phyloP scores from a whole-genome alignment of 495 filamentous ascomycete genomes.

The Lophiostoma macrostomum region DNA sequence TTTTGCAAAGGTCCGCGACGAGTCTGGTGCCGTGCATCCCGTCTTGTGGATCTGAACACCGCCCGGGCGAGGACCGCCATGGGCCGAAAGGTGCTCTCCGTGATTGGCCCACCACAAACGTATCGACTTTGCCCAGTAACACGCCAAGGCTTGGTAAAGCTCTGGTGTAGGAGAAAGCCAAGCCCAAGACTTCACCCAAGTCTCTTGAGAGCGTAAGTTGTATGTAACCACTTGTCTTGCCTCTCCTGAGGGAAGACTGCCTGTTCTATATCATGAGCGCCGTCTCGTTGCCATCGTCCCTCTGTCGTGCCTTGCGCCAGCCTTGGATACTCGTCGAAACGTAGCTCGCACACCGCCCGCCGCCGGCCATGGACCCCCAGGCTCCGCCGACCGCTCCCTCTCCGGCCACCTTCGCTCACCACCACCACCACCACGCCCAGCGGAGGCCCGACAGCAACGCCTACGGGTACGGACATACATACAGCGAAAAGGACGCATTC shows the following conservation, averaged over 20 bases:
- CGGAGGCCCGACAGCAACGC: not conserved
- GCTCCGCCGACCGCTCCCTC: slow-evolving; percentile 22
- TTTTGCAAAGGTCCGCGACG: not conserved
- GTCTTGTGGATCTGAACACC: slow-evolving; percentile 28
- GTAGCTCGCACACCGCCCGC: slow-evolving; percentile 11
- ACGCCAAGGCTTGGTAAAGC: slow-evolving; percentile 7
- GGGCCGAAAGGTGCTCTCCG: not conserved
- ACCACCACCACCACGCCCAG: slow-evolving; percentile 14
- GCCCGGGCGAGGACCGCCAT: not conserved
- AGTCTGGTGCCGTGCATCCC: slow-evolving; percentile 22
- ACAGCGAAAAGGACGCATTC: slow-evolving; percentile 17
- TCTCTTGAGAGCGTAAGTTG: slow-evolving; percentile 24
- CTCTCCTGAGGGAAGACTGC: slow-evolving; percentile 28
- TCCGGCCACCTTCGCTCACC: slow-evolving; percentile 9
- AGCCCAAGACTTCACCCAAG: slow-evolving; percentile 17
- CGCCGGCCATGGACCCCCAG: slow-evolving; percentile 26
- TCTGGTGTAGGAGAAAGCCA: slow-evolving; percentile 17
- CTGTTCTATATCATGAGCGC: slow-evolving; percentile 31
- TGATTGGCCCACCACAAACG: slow-evolving; percentile 10
- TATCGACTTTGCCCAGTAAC: slow-evolving; percentile 10
- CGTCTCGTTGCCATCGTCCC: slow-evolving; percentile 16
- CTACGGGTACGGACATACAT: slow-evolving; percentile 1
- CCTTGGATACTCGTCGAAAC: slow-evolving; percentile 19
- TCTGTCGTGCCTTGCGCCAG: not conserved
- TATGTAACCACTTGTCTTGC: slow-evolving; percentile 27